A percentile compares a stretch with the other conserved stretches of the same genome.
phyloP scores from a whole-genome alignment of 495 filamentous ascomycete genomes.

The Recurvomyces mirabilis region DNA sequence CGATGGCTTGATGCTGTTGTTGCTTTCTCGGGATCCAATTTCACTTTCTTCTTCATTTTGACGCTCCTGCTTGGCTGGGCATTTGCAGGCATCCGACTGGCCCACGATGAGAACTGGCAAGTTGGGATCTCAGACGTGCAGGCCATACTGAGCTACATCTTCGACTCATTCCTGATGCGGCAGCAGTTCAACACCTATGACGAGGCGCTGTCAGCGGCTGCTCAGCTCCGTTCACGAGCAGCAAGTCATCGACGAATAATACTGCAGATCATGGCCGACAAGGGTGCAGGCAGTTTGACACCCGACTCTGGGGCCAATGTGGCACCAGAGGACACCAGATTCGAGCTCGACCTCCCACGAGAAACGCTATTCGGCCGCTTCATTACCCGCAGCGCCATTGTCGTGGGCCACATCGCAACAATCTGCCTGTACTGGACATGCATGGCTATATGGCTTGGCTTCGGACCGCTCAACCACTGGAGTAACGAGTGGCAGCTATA shows the following conservation, averaged over 20 bases:
- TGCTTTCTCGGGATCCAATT: neutral
- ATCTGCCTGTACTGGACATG: neutral
- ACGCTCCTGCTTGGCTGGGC: neutral
- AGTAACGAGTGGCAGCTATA: conserved; percentile 1
- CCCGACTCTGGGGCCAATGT: no score
- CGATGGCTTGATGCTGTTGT: neutral
- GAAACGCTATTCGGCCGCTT: neutral
- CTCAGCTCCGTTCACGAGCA: neutral
- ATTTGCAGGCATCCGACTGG: neutral
- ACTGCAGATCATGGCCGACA: no score
- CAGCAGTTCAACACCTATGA: neutral
- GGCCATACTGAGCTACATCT: conserved; percentile 1
- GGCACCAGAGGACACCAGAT: no score
- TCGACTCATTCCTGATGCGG: conserved; percentile 3
- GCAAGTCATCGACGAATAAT: neutral
- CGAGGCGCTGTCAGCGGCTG: neutral
- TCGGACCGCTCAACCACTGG: neutral
- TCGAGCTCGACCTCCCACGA: no score
- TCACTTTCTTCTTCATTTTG: neutral
- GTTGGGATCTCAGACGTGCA: neutral
- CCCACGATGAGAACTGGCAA: neutral
- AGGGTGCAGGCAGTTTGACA: no score
- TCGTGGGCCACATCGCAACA: neutral
- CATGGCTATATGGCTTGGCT: neutral
- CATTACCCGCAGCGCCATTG: neutral